phyloP scores from a whole-genome alignment of 306 rosid species.

The Trifolium repens region DNA sequence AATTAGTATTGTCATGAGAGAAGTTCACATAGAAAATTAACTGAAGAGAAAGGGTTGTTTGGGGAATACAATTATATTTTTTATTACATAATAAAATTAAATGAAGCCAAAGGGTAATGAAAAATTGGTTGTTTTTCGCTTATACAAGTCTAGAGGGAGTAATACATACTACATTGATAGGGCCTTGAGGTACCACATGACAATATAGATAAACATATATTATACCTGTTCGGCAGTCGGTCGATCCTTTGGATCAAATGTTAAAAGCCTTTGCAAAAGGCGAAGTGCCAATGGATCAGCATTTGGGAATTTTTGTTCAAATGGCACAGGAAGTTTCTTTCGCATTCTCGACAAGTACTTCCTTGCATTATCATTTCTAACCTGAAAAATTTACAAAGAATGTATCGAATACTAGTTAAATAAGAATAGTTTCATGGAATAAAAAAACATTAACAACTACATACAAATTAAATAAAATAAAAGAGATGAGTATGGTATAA shows the following conservation, averaged over 20 bases:
- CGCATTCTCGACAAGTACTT: slow-evolving; percentile 67
- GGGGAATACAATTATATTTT: no score
- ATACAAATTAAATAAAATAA: slow-evolving; percentile 28
- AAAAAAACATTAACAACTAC: slow-evolving; percentile 1
- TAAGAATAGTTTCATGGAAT: slow-evolving; percentile 4
- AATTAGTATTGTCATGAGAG: background rate
- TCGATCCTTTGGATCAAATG: slow-evolving; percentile 90
- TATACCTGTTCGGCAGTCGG: slow-evolving; percentile 85
- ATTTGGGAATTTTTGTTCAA: slow-evolving; percentile 69
- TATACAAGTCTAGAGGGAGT: background rate
- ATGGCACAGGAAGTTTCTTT: slow-evolving; percentile 56
- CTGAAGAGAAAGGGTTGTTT: no score
- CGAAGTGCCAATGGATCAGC: slow-evolving; percentile 73
- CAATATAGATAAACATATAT: slow-evolving; percentile 32
- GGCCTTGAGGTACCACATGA: background rate
- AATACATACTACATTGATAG: background rate
- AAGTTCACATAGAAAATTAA: background rate
- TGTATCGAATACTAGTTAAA: slow-evolving; percentile 6
- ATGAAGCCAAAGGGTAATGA: background rate
- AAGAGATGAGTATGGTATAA: slow-evolving; percentile 24
- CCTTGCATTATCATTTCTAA: slow-evolving; percentile 82
- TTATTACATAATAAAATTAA: background rate
- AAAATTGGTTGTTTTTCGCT: background rate
- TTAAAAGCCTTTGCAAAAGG: slow-evolving; percentile 68
- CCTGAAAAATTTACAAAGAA: slow-evolving; percentile 50